These are phyloP conservation scores for Exophiala mesophila DNA, from an alignment of 2,329 filamentous ascomycete genomes.

Conservation along the genomic window DNA sequence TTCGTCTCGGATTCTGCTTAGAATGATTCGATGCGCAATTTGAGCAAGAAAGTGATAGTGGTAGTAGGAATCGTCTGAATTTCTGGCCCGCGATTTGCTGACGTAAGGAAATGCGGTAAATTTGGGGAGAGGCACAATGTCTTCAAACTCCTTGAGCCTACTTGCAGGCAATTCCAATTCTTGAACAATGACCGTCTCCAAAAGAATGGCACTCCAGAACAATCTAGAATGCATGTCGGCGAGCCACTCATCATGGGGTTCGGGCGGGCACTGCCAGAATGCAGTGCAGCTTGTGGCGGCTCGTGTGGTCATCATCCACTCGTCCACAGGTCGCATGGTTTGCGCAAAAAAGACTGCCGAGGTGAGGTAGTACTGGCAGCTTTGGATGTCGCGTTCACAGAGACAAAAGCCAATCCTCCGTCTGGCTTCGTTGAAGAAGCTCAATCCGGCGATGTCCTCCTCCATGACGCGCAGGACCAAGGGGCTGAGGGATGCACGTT, in stretches of 20 bases:
- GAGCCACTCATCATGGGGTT: constrained; percentile 49
- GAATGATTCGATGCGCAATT: constrained; percentile 52
- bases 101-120: constrained; percentile 44
- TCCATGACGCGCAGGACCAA: constrained; percentile 39
- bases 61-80: constrained; percentile 51
- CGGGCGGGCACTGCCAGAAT: constrained; percentile 31
- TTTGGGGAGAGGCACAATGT: constrained; percentile 50
- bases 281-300: constrained; percentile 47
- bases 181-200: constrained; percentile 52
- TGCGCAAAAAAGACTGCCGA: constrained; percentile 51
- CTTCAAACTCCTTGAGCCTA: constrained; percentile 48
- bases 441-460: constrained; percentile 45
- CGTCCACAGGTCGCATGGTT: constrained; percentile 49
- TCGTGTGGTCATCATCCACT: constrained; percentile 50
- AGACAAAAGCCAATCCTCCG: constrained; percentile 50
- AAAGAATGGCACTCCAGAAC: constrained; percentile 54
- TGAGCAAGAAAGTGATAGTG: constrained; percentile 56
- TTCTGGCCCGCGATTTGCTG: constrained; percentile 33
- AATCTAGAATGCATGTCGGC: constrained; percentile 53
- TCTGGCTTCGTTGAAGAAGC: constrained; percentile 52
- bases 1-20: constrained; percentile 44
- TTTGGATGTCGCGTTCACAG: constrained; percentile 47
- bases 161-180: constrained; percentile 50
- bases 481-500: constrained; percentile 24
- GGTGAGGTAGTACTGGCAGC: constrained; percentile 50